Evolutionary conservation across 2,329 filamentous ascomycete species (phyloP), one percentile per base, ranked within the genome.

Genomic region (Fusarium subglutinans): DNA sequence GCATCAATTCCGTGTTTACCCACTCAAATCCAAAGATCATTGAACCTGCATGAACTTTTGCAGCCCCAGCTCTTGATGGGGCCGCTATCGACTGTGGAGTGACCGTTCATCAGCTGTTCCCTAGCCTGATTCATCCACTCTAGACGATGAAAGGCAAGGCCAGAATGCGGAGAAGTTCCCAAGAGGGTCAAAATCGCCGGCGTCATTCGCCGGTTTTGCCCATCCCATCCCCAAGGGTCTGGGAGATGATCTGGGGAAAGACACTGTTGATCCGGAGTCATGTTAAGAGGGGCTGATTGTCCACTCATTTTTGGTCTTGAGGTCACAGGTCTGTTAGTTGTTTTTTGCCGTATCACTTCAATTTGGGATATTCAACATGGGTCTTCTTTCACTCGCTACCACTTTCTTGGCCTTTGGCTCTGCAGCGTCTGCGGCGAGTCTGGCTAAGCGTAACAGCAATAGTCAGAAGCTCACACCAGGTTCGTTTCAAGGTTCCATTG

Each of bases 181-280:
- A 61, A 67, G 20, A 53, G 24, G 40, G 63, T 30, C 37, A 53
- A 53, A 47, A n/a, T 12, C 26, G 40, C 65, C 65, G 65, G 65
- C 38, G 22, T 24, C 35, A 50, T 68, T 68, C 45, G 48, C 65
- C 65, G 65, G 63, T 24, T 68, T 68, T 67, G 43, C 65, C 65
- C 63, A 60, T 50, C 45, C 10, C 9, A 41, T 53, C 26, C 28
- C 28, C 24, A 24, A 44, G 26, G 63, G 24, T 35, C 41, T 26
- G 26, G 20, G 8, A 7, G 24, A 48, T 24, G 28, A 37, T 40
- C 37, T 30, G 41, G 44, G 48, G 24, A 56, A 65, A 33, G 22
- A 40, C 15, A 18, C 51, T 15, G 38, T 18, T 30, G 30, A 35
- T 41, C 28, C 40, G n/a, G 41, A 24, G 28, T 64, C 40, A 43